Conservation (phyloP, 2,329 filamentous ascomycete species). For the Parastagonospora nodorum region DNA sequence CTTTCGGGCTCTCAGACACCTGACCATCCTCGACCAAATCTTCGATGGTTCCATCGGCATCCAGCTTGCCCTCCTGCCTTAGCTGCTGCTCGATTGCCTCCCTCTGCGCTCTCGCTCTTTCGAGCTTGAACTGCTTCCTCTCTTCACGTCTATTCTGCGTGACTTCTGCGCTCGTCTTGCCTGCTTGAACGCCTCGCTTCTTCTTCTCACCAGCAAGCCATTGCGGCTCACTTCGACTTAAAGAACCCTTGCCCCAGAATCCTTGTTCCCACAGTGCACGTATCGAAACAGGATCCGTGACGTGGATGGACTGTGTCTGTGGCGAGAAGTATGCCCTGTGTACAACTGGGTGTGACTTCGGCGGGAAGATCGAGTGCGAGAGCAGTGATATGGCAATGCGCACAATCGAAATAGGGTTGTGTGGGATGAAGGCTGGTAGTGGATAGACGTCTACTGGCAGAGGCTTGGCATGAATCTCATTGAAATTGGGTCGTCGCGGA, state of each 20-base stretch:
- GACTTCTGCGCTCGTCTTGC: slow-evolving; percentile 78
- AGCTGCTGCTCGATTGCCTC: slow-evolving; percentile 79
- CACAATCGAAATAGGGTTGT: slow-evolving; percentile 87
- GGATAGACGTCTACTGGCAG: slow-evolving; percentile 82
- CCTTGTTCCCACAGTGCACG: slow-evolving; percentile 92
- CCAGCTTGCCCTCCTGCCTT: slow-evolving; percentile 56
- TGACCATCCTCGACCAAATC: slow-evolving; percentile 36
- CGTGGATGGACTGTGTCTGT: slow-evolving; percentile 80
- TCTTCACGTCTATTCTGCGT: slow-evolving; percentile 80
- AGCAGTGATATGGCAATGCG: slow-evolving; percentile 80
- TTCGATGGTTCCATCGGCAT: slow-evolving; percentile 27
- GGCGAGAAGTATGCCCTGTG: slow-evolving; percentile 81
- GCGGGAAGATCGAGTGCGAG: slow-evolving; percentile 69
- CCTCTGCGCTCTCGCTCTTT: slow-evolving; percentile 84
- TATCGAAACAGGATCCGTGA: slow-evolving; percentile 76
- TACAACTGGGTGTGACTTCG: slow-evolving; percentile 66
- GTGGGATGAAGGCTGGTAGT: slow-evolving; percentile 85
- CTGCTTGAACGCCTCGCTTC: slow-evolving; percentile 66
- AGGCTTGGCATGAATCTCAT: slow-evolving; percentile 78
- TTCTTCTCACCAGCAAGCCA: slow-evolving; percentile 87
- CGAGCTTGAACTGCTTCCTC: slow-evolving; percentile 83
- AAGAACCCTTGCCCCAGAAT: slow-evolving; percentile 92
- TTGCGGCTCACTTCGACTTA: slow-evolving; percentile 92
- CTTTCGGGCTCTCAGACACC: slow-evolving; percentile 23
- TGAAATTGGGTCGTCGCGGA: slow-evolving; percentile 61